Evolutionary conservation across 2,329 filamentous ascomycete genomes (phyloP), one percentile per base, ranked within the genome.

Genomic region (Beauveria pseudobassiana): DNA sequence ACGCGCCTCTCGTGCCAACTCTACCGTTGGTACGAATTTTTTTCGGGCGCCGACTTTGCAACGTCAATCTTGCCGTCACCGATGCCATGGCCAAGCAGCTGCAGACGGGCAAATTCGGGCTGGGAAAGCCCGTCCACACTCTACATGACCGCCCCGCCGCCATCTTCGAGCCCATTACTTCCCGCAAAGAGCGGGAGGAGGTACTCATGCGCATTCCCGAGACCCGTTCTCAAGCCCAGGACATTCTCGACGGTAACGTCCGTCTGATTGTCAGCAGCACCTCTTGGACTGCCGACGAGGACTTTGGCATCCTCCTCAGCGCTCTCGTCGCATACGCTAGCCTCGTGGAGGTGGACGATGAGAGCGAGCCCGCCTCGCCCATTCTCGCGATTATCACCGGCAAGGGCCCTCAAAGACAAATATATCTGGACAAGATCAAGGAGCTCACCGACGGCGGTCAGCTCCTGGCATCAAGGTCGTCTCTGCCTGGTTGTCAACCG

Each of bases 211-310:
- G 80, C 2, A 77, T 96, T 8, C 79, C 86, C 1, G 86, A 89
- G 67, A 89, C 90, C 0, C 76, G 78, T 12, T 74, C 81, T 10
- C 76, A 88, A 54, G 85, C 85, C 0, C 71, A 82, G 8, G 78
- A 82, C 57, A 83, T 93, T 38, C 70, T 84, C 24, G 75, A 79
- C 18, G 83, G 84, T 5, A 77, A 77, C 9, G 83, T 84, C 59
- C 86, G 83, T 34, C 80, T 99, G 3, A 76, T 99, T 8, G 90
- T 98, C 43, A 96, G 91, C 76, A 95, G 92, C 62, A 99, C 95
- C 0, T 97, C 93, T 12, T 99, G 95, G 95, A 99, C 95, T 0
- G 85, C 92, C 0, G 95, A 99, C 69, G 95, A 99, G 73, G 93
- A 99, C 74, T 98, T 99, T 72, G 87, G 87, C 1, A 76, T 99